Base-by-base conservation (phyloP, 257 asterid genomes). In the Asclepias syriaca region DNA sequence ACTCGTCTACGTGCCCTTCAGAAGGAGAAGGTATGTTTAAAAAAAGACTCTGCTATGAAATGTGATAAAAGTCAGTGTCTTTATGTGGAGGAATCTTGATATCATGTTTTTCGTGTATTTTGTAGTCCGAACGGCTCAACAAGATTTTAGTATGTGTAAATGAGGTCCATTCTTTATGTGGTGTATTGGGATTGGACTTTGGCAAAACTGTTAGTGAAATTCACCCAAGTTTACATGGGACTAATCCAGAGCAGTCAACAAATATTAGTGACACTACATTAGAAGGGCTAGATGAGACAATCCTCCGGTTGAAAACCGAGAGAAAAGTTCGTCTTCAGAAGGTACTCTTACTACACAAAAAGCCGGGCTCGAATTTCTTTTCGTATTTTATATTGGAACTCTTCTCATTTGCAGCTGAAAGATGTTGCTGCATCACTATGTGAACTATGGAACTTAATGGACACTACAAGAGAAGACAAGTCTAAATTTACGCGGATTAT, bases 391-490 rank as follows among this genome's bases (percentile, higher is more conserved):
- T 72, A 67, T 74, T 82, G 76, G 77, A 76, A 65, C 43, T 58
- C 63, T 37, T 74, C 72, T 16, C 66, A 54, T 61, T 55, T 85
- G 84, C 95, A 94, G 99, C 85, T 94, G 69, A 94, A 88, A 79
- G 97, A 91, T 58, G 87, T 89, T 65, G 83, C 89, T 57, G 83
- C 84, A 21, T 84, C 92, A 46, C 89, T 94, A 43, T 87, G 65
- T 76, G 93, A 88, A 71, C 97, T 94, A 50, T 94, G 99, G 97
- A 88, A 84, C 77, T 81, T 94, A 84, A 89, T 94, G 97, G 96
- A 90, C 80, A 75, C 90, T 60, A 76, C 80, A 19, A 83, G 72
- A 73, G 93, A 85, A 74, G 99, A 91, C 77, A 89, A 77, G 78
- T 75, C 70, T 19, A 79, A 75, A 77, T 87, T 94, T 79, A 79